Conservation (phyloP, 2,329 filamentous ascomycete genomes). For the Phyllosticta citriasiana region DNA sequence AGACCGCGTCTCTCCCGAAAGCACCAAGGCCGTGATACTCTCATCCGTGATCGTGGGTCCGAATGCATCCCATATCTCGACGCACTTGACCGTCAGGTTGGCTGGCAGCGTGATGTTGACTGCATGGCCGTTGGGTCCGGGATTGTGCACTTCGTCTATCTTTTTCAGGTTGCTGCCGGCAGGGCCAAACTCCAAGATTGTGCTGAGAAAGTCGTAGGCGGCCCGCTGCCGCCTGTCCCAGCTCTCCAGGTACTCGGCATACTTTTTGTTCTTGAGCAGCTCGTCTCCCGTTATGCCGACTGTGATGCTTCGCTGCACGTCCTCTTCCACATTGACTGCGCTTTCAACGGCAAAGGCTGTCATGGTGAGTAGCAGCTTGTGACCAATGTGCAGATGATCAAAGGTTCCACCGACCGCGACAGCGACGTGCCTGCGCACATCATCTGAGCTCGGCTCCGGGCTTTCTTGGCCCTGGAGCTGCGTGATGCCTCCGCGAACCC, state of each 20-base stretch:
- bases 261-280: slow-evolving; percentile 81
- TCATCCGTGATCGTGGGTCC: slow-evolving; percentile 83
- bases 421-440: slow-evolving; percentile 39
- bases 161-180: slow-evolving; percentile 32
- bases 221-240: slow-evolving; percentile 66
- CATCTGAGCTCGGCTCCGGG: slow-evolving; percentile 2
- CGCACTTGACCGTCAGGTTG: slow-evolving; percentile 62
- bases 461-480: slow-evolving; percentile 14
- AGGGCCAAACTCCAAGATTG: slow-evolving; percentile 50
- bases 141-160: slow-evolving; percentile 35
- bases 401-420: slow-evolving; percentile 90
- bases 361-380: slow-evolving; percentile 93
- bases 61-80: slow-evolving; percentile 78
- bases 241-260: slow-evolving; percentile 65
- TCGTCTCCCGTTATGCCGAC: slow-evolving; percentile 85
- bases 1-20: slow-evolving; percentile 77
- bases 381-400: slow-evolving; percentile 88
- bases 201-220: slow-evolving; percentile 60
- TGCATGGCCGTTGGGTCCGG: slow-evolving; percentile 41
- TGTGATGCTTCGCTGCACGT: slow-evolving; percentile 48
- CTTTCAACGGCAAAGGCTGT: slow-evolving; percentile 59
- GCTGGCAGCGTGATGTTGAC: slow-evolving; percentile 50
- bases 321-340: slow-evolving; percentile 13
- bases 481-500: slow-evolving; percentile 26
- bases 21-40: slow-evolving; percentile 67